Evolutionary conservation across 2,329 filamentous ascomycete species (phyloP).

Genomic region (Aspergillus chevalieri): DNA sequence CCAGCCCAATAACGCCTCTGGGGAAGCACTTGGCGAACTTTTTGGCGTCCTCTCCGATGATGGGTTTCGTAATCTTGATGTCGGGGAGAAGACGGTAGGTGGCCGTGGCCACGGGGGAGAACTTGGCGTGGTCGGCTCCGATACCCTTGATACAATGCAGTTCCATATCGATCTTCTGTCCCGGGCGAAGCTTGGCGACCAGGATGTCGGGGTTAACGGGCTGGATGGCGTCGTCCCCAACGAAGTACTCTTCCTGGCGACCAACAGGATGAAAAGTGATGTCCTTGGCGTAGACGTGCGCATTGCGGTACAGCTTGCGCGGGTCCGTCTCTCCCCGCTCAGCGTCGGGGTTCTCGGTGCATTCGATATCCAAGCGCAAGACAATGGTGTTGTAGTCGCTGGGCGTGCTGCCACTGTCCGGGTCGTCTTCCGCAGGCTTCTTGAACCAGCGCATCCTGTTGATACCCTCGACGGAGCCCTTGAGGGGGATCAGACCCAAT

Average conservation of each 20-base stretch:
- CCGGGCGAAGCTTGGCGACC: conserved; percentile 86
- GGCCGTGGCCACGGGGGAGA: conserved; percentile 90
- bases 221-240: conserved; percentile 59
- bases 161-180: conserved; percentile 76
- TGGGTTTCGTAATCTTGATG: conserved; percentile 77
- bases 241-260: conserved; percentile 63
- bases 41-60: conserved; percentile 75
- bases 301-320: conserved; percentile 75
- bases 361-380: conserved; percentile 69
- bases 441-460: conserved; percentile 77
- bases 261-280: conserved; percentile 72
- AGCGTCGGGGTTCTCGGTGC: conserved; percentile 70
- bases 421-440: conserved; percentile 62
- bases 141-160: conserved; percentile 95
- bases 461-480: conserved; percentile 69
- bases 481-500: conserved; percentile 83
- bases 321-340: conserved; percentile 71
- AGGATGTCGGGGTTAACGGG: conserved; percentile 88
- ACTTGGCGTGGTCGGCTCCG: conserved; percentile 92
- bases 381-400: conserved; percentile 83
- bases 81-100: conserved; percentile 85
- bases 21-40: conserved; percentile 92
- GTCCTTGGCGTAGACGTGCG: conserved; percentile 73
- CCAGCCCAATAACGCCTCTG: conserved; percentile 74
- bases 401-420: conserved; percentile 44